phyloP scores from a whole-genome alignment of 2,329 filamentous ascomycete genomes.

The Aureobasidium sp. region DNA sequence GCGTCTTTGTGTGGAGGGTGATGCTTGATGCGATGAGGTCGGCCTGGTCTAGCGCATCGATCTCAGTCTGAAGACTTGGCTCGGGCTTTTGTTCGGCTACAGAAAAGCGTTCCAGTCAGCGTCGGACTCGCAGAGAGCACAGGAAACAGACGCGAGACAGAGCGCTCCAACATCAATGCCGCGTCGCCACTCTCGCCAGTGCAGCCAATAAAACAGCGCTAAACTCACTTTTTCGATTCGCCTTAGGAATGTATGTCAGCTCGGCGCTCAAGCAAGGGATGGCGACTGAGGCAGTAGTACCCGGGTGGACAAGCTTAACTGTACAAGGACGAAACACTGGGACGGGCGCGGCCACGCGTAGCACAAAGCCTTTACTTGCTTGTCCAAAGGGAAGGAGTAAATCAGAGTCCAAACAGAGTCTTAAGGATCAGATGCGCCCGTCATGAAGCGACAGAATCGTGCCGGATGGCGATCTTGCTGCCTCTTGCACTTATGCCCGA shows the following conservation, averaged over 20 bases:
- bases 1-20: background rate
- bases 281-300: constrained; percentile 1
- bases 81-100: constrained; percentile 3
- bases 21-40: background rate
- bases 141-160: constrained; percentile 1
- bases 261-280: constrained; percentile 3
- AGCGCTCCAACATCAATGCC: background rate
- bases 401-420: constrained; percentile 3
- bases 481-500: constrained; percentile 8
- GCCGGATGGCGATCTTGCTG: constrained; percentile 4
- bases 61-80: constrained; percentile 2
- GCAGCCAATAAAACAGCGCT: constrained; percentile 5
- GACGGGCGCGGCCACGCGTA: background rate
- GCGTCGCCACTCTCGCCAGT: constrained; percentile 1
- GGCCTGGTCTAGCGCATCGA: background rate
- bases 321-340: background rate
- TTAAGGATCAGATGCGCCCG: constrained; percentile 10
- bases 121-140: background rate
- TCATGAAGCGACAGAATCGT: constrained; percentile 5
- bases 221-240: constrained; percentile 8
- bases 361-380: background rate
- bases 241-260: constrained; percentile 12
- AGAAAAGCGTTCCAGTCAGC: constrained; percentile 2
- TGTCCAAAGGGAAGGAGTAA: background rate
- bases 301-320: background rate